Conservation (phyloP, 495 filamentous ascomycete genomes). For the Hypoxylon lienhwacheense region DNA sequence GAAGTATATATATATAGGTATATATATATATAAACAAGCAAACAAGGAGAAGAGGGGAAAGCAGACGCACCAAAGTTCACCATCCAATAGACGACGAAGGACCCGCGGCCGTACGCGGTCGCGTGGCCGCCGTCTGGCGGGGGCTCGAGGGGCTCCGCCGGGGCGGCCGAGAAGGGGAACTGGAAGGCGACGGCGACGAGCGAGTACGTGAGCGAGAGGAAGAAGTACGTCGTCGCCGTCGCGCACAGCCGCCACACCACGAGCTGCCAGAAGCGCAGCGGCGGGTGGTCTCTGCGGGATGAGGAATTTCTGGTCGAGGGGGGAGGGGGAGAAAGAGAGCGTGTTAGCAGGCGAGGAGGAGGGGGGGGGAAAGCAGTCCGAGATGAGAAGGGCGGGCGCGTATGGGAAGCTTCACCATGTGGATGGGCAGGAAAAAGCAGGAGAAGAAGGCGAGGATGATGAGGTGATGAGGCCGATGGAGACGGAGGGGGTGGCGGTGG, state of each 20-base stretch:
- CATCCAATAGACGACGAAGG: constrained; percentile 75
- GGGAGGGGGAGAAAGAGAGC: background rate
- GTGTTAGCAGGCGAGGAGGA: constrained; percentile 1
- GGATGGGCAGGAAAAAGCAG: constrained; percentile 71
- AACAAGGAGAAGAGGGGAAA: no score
- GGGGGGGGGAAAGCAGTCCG: background rate
- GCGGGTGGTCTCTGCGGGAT: constrained; percentile 51
- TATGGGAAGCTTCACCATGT: constrained; percentile 53
- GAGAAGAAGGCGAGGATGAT: constrained; percentile 76
- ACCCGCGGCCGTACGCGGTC: constrained; percentile 62
- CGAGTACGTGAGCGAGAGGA: constrained; percentile 68
- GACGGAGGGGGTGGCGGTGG: constrained; percentile 60
- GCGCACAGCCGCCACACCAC: constrained; percentile 63
- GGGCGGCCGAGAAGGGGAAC: constrained; percentile 59
- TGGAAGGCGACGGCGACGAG: constrained; percentile 66
- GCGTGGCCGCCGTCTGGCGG: constrained; percentile 48
- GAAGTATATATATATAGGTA: no score
- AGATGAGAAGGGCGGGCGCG: constrained; percentile 43
- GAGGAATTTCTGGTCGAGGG: constrained; percentile 24
- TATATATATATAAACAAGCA: no score
- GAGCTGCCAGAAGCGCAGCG: constrained; percentile 62
- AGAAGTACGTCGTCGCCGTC: constrained; percentile 65
- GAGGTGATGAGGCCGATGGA: constrained; percentile 69
- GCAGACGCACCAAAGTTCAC: no score
- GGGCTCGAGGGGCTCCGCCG: constrained; percentile 48